Base-by-base conservation (phyloP, 805 yeast genomes). In the Candida argentea region DNA sequence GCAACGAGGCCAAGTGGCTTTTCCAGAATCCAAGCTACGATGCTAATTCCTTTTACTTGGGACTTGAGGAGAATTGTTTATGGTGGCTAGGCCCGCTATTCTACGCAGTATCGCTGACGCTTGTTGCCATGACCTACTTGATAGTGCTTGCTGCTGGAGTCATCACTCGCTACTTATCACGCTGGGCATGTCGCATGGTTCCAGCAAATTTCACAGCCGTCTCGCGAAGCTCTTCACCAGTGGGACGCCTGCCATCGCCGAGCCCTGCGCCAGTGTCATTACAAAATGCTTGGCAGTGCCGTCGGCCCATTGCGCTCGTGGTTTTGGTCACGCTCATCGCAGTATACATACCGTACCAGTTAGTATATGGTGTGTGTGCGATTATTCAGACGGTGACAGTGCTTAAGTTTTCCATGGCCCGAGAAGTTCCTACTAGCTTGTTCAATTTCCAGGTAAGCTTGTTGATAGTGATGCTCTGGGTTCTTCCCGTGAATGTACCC, bases 401-500 rank as follows among this genome's bases (percentile, higher is more conserved):
- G 18, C 26, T 77, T 3, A 65, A 61, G 32, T 19, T 42, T 4
- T 18, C 29, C 13, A 13, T 20, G n/a, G 16, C 16, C 9, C 20
- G 20, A 22, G 25, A 28, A 23, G 37, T 34, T n/a, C 38, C 38
- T 36, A n/a, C n/a, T n/a, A 16, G 59, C 39, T 52, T 67, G 33
- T 54, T 57, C 37, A 78, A 81, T 40, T 83, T 67, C 49, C 73
- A 77, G 36, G 33, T 72, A n/a, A 66, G 87, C 1, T 35, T 83
- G 2, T 48, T 81, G 16, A 52, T 83, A 44, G 41, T 85, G 30
- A 70, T 85, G 78, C 35, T 82, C 6, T 80, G 94, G 80, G 64
- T 83, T 6, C 52, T 83, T 4, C 94, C 94, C 0, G 73, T 85
- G 13, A 80, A 80, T 42, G 58, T 76, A 1, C 95, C 95, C 0